A percentile compares a stretch with the other conserved stretches of the same genome.
phyloP scores from a whole-genome alignment of 345 rosid genomes.

The Clausena lansium region DNA sequence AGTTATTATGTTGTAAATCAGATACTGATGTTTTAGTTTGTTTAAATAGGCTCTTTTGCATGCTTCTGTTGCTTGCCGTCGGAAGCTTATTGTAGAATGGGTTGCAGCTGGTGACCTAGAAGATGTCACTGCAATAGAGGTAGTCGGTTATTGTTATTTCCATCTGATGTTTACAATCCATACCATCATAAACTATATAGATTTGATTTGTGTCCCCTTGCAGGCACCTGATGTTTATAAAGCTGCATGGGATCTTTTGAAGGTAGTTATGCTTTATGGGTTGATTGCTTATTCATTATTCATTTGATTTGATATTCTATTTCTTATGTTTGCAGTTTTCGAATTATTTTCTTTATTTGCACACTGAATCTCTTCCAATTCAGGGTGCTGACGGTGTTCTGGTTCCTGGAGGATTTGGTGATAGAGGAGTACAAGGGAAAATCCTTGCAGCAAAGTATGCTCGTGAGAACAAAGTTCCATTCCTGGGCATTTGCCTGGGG shows the following conservation, averaged over 20 bases:
- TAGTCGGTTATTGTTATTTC: conserved; percentile 21
- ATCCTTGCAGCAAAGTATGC: conserved; percentile 80
- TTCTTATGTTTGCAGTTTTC: not conserved
- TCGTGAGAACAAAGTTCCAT: conserved; percentile 71
- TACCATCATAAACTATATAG: not conserved
- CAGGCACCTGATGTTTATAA: conserved; percentile 58
- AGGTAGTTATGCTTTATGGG: conserved; percentile 35
- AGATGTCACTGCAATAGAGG: conserved; percentile 54
- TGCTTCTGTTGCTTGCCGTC: conserved; percentile 75
- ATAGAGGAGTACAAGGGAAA: conserved; percentile 84
- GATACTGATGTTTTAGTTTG: conserved; percentile 14
- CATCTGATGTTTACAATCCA: not conserved
- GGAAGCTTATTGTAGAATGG: conserved; percentile 70
- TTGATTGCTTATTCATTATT: not conserved
- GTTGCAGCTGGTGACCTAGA: conserved; percentile 85
- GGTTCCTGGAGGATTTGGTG: conserved; percentile 93
- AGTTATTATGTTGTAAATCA: not conserved
- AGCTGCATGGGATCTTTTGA: conserved; percentile 70
- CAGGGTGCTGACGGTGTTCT: conserved; percentile 77
- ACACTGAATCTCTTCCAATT: conserved; percentile 13
- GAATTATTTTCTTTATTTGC: not conserved
- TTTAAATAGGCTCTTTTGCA: conserved; percentile 72
- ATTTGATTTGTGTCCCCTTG: conserved; percentile 22
- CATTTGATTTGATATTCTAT: not conserved
- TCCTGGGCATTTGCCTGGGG: conserved; percentile 79